Conservation (phyloP, 1,284 basidiomycete species). For the Leccinum fallax region DNA sequence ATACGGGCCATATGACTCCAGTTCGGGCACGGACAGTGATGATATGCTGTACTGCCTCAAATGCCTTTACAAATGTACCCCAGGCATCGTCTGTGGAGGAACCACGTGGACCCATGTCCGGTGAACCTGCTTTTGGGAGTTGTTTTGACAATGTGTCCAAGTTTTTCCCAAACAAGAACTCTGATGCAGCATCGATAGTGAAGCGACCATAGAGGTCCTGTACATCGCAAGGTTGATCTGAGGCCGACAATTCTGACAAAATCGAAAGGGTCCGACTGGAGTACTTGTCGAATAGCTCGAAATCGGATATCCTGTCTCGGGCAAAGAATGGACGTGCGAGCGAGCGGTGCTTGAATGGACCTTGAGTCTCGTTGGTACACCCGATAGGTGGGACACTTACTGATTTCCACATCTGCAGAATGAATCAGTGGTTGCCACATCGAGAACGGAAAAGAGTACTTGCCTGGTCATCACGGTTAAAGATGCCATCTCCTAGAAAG, state of each 20-base stretch:
- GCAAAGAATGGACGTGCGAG: slow-evolving; percentile 75
- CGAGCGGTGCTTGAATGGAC: slow-evolving; percentile 54
- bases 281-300: slow-evolving; percentile 65
- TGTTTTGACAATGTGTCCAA: slow-evolving; percentile 59
- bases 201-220: slow-evolving; percentile 73
- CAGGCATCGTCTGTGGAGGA: slow-evolving; percentile 60
- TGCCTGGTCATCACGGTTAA: slow-evolving; percentile 72
- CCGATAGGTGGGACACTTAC: slow-evolving; percentile 34
- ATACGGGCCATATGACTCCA: slow-evolving; percentile 68
- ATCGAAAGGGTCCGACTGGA: slow-evolving; percentile 50
- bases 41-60: slow-evolving; percentile 62
- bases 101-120: slow-evolving; percentile 55
- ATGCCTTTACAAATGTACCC: slow-evolving; percentile 64
- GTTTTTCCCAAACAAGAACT: slow-evolving; percentile 67
- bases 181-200: slow-evolving; percentile 68
- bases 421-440: slow-evolving; percentile 9
- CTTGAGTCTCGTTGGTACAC: slow-evolving; percentile 7
- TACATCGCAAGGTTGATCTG: slow-evolving; percentile 51
- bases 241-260: slow-evolving; percentile 43
- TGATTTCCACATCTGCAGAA: slow-evolving; percentile 51
- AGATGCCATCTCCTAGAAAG: slow-evolving; percentile 71
- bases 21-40: slow-evolving; percentile 53
- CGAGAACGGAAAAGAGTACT: slow-evolving; percentile 20
- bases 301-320: slow-evolving; percentile 68
- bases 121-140: slow-evolving; percentile 52